Evolutionary conservation across 768 basidiomycete species (phyloP).

Genomic region (Mrakia gelida): DNA sequence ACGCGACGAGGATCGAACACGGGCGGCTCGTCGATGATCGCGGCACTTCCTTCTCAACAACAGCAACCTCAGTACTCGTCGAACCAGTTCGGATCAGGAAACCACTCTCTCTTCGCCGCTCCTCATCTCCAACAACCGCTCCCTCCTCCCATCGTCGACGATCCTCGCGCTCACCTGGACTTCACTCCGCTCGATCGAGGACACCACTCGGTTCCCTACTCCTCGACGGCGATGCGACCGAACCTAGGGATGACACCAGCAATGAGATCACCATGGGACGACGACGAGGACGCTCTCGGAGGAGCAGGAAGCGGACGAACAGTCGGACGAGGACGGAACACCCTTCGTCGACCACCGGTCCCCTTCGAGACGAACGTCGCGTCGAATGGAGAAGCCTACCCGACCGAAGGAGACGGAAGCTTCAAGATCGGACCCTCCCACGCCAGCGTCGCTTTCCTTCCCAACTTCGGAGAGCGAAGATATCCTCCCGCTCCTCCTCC

Average conservation of each 20-base stretch:
- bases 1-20: constrained; percentile 41
- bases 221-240: constrained; percentile 74
- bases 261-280: constrained; percentile 76
- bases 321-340: constrained; percentile 13
- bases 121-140: neutral
- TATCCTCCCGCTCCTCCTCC: neutral
- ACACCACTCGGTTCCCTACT: constrained; percentile 39
- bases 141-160: constrained; percentile 7
- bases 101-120: neutral
- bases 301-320: constrained; percentile 14
- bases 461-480: constrained; percentile 42
- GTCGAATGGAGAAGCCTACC: constrained; percentile 37
- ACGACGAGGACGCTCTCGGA: constrained; percentile 44
- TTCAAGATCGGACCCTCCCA: constrained; percentile 60
- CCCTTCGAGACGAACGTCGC: constrained; percentile 34
- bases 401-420: constrained; percentile 31
- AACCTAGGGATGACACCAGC: constrained; percentile 60
- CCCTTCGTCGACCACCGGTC: constrained; percentile 52
- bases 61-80: neutral
- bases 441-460: constrained; percentile 76
- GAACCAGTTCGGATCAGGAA: neutral
- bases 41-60: neutral
- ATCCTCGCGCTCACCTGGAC: neutral
- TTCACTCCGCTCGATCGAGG: neutral
- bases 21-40: constrained; percentile 9